Percentiles rank a stretch among this genome's conserved stretches.
phyloP scores from a whole-genome alignment of 805 yeast genomes.

The Kodamaea restingae region DNA sequence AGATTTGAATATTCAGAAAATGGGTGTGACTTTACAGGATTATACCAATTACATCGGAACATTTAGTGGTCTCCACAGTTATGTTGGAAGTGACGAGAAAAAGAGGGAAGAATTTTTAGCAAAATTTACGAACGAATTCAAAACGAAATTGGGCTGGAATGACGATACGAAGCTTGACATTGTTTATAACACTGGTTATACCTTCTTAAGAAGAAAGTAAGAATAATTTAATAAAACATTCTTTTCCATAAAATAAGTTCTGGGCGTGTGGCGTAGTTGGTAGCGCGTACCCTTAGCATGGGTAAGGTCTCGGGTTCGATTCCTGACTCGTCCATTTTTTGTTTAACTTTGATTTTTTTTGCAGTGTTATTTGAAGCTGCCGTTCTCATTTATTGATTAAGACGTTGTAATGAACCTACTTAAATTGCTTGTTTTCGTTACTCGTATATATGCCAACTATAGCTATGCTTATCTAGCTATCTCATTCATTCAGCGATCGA shows the following conservation, averaged over 20 bases:
- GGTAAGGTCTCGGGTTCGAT: slow-evolving; percentile 77
- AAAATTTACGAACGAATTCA: slow-evolving; percentile 30
- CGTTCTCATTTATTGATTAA: too few species aligned
- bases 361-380: too few species aligned
- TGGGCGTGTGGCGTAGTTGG: slow-evolving; percentile 77
- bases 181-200: slow-evolving; percentile 50
- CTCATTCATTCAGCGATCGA: slow-evolving; percentile 17
- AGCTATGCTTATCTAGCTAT: too few species aligned
- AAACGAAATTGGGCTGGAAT: slow-evolving; percentile 42
- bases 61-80: slow-evolving; percentile 7
- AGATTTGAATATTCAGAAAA: slow-evolving; percentile 6
- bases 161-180: slow-evolving; percentile 38
- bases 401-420: too few species aligned
- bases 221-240: background rate
- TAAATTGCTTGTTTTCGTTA: too few species aligned
- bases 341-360: slow-evolving; percentile 11
- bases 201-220: slow-evolving; percentile 38
- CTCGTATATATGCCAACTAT: too few species aligned
- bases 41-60: slow-evolving; percentile 4
- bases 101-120: slow-evolving; percentile 30
- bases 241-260: too few species aligned
- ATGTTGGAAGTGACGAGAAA: slow-evolving; percentile 2
- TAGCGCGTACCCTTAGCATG: slow-evolving; percentile 81
- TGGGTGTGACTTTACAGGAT: slow-evolving; percentile 1
- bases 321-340: slow-evolving; percentile 71